Evolutionary conservation across 2,329 filamentous ascomycete genomes (phyloP), one percentile per base, ranked within the genome.

Genomic region (Ophiostoma fasciatum): DNA sequence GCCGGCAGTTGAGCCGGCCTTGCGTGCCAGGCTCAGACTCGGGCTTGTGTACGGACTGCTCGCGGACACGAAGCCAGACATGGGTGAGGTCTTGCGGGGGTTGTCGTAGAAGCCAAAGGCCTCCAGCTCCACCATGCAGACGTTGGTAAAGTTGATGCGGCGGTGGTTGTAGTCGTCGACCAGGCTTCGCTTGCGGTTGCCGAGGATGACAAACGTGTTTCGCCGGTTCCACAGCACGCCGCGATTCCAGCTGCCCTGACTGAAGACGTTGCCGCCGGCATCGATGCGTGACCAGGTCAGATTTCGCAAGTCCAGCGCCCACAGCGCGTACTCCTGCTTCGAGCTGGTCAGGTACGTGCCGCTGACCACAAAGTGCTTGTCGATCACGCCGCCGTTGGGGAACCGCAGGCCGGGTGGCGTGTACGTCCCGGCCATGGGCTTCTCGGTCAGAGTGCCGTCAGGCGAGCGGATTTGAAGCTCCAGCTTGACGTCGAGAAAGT

Each of bases 111-210:
- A 76, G 1, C 90, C 90, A 61, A 96, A 98, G 0, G 90, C 87
- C 53, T 98, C 90, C 10, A 98, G 66, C 56, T 98, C 90, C 8
- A 98, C 88, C 68, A 96, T 81, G 55, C 90, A 96, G 20, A 96
- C 76, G 51, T 98, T 92, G 9, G 82, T 82, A 54, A 96, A 98
- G 57, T 98, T 98, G 58, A 98, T 92, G 19, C 90, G 79, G 10
- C 90, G 80, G 51, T 96, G 90, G 53, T 96, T 96, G 58, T 98
- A 98, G 56, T 98, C 90, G 48, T 98, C 88, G 1, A 96, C 88
- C 22, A 98, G 66, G 47, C 82, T 94, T 43, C 90, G 69, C 57
- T 93, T 94, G 26, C 90, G 74, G 55, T 94, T 92, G 31, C 90
- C 90, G 26, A 98, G 66, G 44, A 98, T 88, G 23, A 96, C 85